Conservation (phyloP, 164 flowering plant species). For the Liquidambar formosana region DNA sequence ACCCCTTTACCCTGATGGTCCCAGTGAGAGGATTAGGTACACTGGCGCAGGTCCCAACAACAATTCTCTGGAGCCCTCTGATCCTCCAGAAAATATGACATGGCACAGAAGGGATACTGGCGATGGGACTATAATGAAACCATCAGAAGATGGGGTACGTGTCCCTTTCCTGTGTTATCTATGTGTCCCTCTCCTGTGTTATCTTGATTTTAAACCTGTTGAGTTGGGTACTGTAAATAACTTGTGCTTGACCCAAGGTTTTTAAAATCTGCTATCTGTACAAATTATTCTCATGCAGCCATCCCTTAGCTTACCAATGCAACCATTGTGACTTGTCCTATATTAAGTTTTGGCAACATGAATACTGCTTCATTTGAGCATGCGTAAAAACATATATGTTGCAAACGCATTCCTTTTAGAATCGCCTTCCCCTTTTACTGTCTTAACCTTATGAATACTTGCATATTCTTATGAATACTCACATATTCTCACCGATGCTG, state of each 20-base stretch:
- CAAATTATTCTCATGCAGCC: neutral
- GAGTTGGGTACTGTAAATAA: neutral
- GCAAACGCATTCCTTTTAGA: neutral
- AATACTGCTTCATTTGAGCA: neutral
- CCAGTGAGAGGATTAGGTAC: conserved; percentile 19
- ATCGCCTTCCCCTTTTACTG: too few relatives aligned
- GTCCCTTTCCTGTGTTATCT: neutral
- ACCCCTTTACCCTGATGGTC: conserved; percentile 16
- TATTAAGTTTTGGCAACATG: neutral
- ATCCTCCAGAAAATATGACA: conserved; percentile 16
- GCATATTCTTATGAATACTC: too few relatives aligned
- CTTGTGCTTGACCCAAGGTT: too few relatives aligned
- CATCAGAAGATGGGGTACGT: conserved; percentile 47
- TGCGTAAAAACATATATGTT: neutral
- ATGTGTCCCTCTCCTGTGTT: too few relatives aligned
- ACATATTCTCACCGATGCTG: too few relatives aligned
- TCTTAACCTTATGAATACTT: too few relatives aligned
- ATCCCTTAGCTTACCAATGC: neutral
- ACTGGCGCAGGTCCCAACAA: conserved; percentile 13
- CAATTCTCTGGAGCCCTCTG: conserved; percentile 18
- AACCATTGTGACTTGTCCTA: neutral
- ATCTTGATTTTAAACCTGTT: conserved; percentile 8
- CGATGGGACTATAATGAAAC: conserved; percentile 22
- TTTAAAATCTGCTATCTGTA: neutral
- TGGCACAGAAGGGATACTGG: conserved; percentile 28